These are phyloP conservation scores for Rhizoclosmatium globosum DNA, from an alignment of 192 early-diverging fungal species.

Conservation along the genomic window DNA sequence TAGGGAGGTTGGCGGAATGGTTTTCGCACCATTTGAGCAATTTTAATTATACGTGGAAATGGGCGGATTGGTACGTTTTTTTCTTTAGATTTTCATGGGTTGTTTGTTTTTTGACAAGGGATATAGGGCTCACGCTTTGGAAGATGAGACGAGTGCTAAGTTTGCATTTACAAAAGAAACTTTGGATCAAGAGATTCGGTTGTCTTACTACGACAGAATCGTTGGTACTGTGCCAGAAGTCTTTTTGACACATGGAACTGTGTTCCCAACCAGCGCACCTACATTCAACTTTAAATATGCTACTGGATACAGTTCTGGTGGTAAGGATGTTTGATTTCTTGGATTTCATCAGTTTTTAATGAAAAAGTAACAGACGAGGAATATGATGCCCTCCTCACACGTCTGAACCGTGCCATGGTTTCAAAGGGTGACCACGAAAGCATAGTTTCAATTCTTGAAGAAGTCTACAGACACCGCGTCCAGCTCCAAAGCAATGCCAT, in stretches of 20 bases:
- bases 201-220: slow-evolving; percentile 91
- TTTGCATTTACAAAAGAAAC: slow-evolving; percentile 86
- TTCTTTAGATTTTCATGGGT: slow-evolving; percentile 5
- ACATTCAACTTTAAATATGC: slow-evolving; percentile 58
- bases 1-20: slow-evolving; percentile 85
- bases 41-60: slow-evolving; percentile 90
- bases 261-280: slow-evolving; percentile 73
- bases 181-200: slow-evolving; percentile 82
- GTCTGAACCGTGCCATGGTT: slow-evolving; percentile 31
- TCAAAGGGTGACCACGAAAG: slow-evolving; percentile 29
- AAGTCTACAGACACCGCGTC: slow-evolving; percentile 34
- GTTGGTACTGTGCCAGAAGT: slow-evolving; percentile 76
- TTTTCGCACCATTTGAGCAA: slow-evolving; percentile 94
- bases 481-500: slow-evolving; percentile 1
- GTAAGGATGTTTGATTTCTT: neutral
- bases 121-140: slow-evolving; percentile 61
- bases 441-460: slow-evolving; percentile 32
- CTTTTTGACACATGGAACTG: slow-evolving; percentile 52
- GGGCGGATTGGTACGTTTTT: slow-evolving; percentile 77
- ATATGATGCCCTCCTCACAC: slow-evolving; percentile 30
- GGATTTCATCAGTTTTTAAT: neutral
- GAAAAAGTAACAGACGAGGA: slow-evolving; percentile 41
- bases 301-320: slow-evolving; percentile 16
- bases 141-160: slow-evolving; percentile 60
- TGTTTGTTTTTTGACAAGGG: neutral